Base-by-base conservation (phyloP, 2,329 filamentous ascomycete species). In the Penicillium brasilianum region DNA sequence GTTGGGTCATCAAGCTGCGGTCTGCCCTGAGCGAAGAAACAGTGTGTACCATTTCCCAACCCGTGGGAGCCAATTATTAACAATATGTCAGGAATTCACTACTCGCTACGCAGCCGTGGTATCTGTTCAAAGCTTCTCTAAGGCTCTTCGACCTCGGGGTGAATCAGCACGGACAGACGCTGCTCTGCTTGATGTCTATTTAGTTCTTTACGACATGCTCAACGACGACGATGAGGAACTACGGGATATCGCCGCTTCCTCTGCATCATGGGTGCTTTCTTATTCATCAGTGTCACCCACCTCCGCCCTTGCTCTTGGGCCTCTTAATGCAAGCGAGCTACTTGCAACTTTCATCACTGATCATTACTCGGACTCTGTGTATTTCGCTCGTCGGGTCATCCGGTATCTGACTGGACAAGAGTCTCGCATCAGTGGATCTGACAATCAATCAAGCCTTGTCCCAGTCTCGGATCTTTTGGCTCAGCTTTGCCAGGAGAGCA, bases 201-300 rank as follows among this genome's bases (percentile, higher is more conserved):
- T 92, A 5, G 81, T 88, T 3, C 79, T 94, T 1, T 93, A 95
- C 75, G 88, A 92, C 72, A 82, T 88, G 49, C 83, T 96, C 4
- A 90, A 91, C 71, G 95, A 98, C 72, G 94, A 98, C 72, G 94
- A 98, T 72, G 92, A 97, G 63, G 93, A 97, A 59, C 85, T 97
- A 64, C 87, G 94, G 48, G 85, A 89, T 36, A 74, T 85, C 0
- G 89, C 88, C 8, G 85, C 79, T 7, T 65, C 70, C 6, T 73
- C 74, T 1, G 74, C 76, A 14, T 80, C 77, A 3, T 72, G 71
- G 65, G 58, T 78, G 0, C 67, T 80, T 0, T 77, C 74, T 8
- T 72, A 73, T 46, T 74, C 72, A 0, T 68, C 69, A 6, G 66
- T 76, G 2, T 74, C 71, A 1, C 70, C 71, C 9, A 50, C 61